Conservation (phyloP, 805 yeast species). For the Yarrowia divulgata region DNA sequence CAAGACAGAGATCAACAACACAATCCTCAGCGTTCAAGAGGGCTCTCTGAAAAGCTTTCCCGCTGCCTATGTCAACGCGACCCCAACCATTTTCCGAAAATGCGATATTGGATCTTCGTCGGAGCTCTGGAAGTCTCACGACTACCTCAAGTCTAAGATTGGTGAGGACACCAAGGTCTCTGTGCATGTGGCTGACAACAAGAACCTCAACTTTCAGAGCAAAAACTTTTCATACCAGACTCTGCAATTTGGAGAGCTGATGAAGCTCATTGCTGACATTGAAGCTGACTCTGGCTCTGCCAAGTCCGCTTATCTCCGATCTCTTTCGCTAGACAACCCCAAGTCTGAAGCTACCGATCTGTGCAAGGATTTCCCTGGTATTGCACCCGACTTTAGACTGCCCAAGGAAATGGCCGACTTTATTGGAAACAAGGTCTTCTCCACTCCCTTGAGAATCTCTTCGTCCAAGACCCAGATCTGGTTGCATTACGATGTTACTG, state of each 20-base stretch:
- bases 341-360: slow-evolving; percentile 48
- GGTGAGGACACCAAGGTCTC: slow-evolving; percentile 47
- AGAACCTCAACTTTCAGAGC: slow-evolving; percentile 47
- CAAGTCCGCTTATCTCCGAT: slow-evolving; percentile 45
- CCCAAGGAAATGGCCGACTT: slow-evolving; percentile 43
- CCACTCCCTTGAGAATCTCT: slow-evolving; percentile 51
- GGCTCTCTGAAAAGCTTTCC: neutral
- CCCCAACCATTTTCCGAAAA: slow-evolving; percentile 47
- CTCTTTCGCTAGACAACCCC: slow-evolving; percentile 48
- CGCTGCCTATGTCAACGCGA: slow-evolving; percentile 15
- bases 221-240: slow-evolving; percentile 50
- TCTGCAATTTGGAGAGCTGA: slow-evolving; percentile 47
- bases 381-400: slow-evolving; percentile 48
- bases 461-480: slow-evolving; percentile 50
- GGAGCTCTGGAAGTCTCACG: slow-evolving; percentile 47
- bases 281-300: neutral
- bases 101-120: slow-evolving; percentile 48
- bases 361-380: slow-evolving; percentile 48
- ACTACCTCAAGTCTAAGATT: slow-evolving; percentile 47
- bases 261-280: slow-evolving; percentile 44
- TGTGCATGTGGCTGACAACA: slow-evolving; percentile 46
- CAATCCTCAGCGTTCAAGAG: slow-evolving; percentile 25
- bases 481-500: slow-evolving; percentile 53
- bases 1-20: neutral
- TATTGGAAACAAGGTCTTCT: slow-evolving; percentile 46